Evolutionary conservation across 2,329 filamentous ascomycete species (phyloP), one percentile per base, ranked within the genome.

Genomic region (Fusarium luffae): DNA sequence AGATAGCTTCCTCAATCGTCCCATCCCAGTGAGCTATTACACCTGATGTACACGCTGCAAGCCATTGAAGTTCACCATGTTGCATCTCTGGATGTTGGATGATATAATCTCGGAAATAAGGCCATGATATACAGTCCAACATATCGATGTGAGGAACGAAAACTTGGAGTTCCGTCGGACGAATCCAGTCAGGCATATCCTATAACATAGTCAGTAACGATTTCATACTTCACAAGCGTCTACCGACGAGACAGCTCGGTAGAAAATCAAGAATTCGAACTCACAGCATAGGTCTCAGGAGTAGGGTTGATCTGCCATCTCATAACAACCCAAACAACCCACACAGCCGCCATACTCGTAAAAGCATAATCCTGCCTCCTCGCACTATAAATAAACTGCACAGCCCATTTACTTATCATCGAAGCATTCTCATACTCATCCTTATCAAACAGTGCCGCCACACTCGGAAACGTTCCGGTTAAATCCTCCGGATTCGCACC

Each of bases 351-450:
- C 65, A 69, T 51, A 1, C 46, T 63, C 7, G 49, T 68, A 13
- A 69, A 68, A 6, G 27, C 34, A 34, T 63, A 59, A 18, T 63
- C 57, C 25, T 52, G 37, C 4, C 23, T 41, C 2, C 47, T 44
- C 2, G 59, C 32, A 16, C 66, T 69, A 21, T 69, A 69, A 11
- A 69, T 61, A 23, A 69, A 69, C n/a, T 43, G 46, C 27, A 68
- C 66, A n/a, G 65, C 64, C 65, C 59, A 68, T 54, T 61, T 68
- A 37, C 59, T 60, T 10, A 68, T 65, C 66, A 68, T 60, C 1
- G 54, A 10, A 8, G 50, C 64, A 25, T 12, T 19, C 7, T 68
- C 66, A 23, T 68, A 68, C 42, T 65, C 66, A 1, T 19, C 19
- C 37, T 61, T 56, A 25, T 68, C 65, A 32, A 68, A 68, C 2